Evolutionary conservation across 495 filamentous ascomycete genomes (phyloP), one percentile per base, ranked within the genome.

Genomic region (Bryoglossum gracile): DNA sequence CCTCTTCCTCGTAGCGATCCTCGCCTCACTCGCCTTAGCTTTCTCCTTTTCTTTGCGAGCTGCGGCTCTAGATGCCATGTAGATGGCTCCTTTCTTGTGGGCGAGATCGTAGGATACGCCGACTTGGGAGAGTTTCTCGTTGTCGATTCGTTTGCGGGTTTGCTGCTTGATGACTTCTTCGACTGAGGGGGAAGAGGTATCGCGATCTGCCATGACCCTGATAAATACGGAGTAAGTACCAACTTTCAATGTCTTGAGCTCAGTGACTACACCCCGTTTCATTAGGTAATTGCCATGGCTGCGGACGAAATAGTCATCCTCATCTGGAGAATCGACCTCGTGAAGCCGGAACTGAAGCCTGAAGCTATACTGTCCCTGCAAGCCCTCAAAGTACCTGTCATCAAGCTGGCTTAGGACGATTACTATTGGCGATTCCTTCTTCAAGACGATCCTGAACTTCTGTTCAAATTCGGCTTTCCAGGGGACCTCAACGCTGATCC

Each of bases 381-480:
- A 76, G 0, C 89, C 90, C 44, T 70, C 70, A 68, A 89, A 97
- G 60, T 95, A 97, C 4, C 90, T 78, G 22, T 80, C 73, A 59
- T 97, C 90, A 18, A 94, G 80, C 64, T 94, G 87, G 18, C 43
- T 48, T n/a, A 97, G 73, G 6, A 87, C 84, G 18, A 97, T 74
- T 21, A 95, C 86, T 1, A 89, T 78, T 0, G 84, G 83, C 0
- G 86, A 80, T 2, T 72, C 65, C 54, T 84, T 80, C 17, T 73
- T 74, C 1, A 95, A 70, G 2, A 76, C 78, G 43, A 96, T 74
- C 44, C 73, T 65, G 60, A 95, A 97, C 50, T 87, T 88, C 19
- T 87, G 89, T 53, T 84, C 76, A 57, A 94, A 97, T 51, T 91
- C 85, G 3, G 82, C 74, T 14, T 80, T 84, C 88, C 89, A 95